Evolutionary conservation across 2,329 filamentous ascomycete species (phyloP), one percentile per base, ranked within the genome.

Genomic region (Didymella segeticola): DNA sequence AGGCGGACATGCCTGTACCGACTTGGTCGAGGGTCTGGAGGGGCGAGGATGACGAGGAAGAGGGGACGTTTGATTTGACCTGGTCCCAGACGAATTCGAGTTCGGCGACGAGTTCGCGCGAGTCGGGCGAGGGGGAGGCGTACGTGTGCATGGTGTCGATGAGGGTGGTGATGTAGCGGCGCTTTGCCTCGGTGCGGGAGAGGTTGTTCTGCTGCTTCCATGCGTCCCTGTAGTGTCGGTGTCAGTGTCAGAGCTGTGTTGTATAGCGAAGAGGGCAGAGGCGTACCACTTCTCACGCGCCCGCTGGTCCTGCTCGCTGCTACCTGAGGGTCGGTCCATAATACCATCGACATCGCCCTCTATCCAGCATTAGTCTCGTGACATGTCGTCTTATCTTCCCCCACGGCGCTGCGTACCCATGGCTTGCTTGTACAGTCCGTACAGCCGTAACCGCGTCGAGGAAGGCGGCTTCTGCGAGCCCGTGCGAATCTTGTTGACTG

Each of bases 1-100:
- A 62, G 1, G 65, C 60, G 12, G 72, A 57, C 36, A 70, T 64
- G 43, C 73, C 71, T 22, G 71, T 54, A 8, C 69, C 70, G 34
- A 63, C 56, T 12, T 64, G 65, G 15, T 77, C 68, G 23, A 77
- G 63, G 14, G 75, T 72, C 31, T 72, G 75, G 15, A 72, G 58
- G 2, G 75, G 72, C 15, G 67, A 76, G 5, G 67, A 83, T 73
- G 31, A 86, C 78, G 30, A 75, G 0, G 88, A 86, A 15, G 88
- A 86, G 10, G 86, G 75, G 8, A 81, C 85, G 67, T 93, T 97
- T 64, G 89, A 89, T 75, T 95, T 96, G 66, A 99, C 93, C 74
- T 98, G 95, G 65, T 97, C 92, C 95, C 95, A 99, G 31, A 99
- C 93, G 68, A 98, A 99, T 77, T 99, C 95, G n/a, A 99, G 85